Conservation (phyloP, 352 stramenopile genomes). For the Pelagophyceae sp. region DNA sequence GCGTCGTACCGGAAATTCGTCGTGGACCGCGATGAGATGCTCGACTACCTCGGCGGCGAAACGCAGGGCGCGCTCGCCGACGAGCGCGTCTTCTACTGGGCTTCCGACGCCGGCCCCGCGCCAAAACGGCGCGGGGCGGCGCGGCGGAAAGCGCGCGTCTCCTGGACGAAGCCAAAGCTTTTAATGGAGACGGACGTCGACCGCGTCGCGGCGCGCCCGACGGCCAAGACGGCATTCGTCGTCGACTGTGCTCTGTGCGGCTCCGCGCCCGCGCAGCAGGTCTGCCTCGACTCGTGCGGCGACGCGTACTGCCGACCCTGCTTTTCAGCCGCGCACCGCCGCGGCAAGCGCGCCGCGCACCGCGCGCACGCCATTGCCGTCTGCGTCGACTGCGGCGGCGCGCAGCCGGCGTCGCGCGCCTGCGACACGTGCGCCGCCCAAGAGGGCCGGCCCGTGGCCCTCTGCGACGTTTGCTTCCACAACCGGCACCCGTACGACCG, state of each 20-base stretch:
- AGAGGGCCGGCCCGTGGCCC: neutral
- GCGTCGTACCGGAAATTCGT: neutral
- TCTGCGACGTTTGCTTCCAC: constrained; percentile 9
- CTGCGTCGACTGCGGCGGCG: neutral
- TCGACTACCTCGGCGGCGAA: neutral
- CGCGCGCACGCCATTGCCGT: neutral
- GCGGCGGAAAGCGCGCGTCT: neutral
- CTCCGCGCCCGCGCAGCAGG: neutral
- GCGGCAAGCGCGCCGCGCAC: neutral
- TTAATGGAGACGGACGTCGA: neutral
- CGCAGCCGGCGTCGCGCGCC: neutral
- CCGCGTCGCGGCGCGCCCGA: neutral
- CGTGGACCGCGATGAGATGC: neutral
- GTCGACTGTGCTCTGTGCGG: neutral
- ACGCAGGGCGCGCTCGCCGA: neutral
- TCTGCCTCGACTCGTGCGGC: neutral
- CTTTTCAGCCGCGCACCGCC: neutral
- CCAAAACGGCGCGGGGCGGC: neutral
- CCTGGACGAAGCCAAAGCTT: neutral
- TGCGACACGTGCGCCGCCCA: neutral
- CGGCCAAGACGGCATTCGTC: neutral
- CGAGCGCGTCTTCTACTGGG: neutral
- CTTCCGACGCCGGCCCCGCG: neutral
- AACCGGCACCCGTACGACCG: neutral
- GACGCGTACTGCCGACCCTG: neutral